Base-by-base conservation (phyloP, 2,329 filamentous ascomycete species). In the Xylaria polymorpha region DNA sequence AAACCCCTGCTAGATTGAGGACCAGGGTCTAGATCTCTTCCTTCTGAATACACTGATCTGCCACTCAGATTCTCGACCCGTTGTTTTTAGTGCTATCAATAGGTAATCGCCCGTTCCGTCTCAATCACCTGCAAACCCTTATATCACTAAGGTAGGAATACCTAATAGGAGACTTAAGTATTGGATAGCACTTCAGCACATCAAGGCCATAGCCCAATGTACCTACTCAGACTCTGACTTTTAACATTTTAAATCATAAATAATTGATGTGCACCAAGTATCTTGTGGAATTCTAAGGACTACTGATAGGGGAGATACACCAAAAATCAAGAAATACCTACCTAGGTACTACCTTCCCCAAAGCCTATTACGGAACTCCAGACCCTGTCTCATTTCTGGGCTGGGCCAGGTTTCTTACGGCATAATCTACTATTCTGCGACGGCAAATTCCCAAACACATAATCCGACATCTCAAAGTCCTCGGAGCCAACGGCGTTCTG, bases 401-500 rank as follows among this genome's bases (percentile, higher is more conserved):
- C 29, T 14, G 67, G 58, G 37, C 46, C 56, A 25, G 72, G 68
- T 29, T 69, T 74, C 60, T 69, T 77, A 32, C 70, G 66, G 10
- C 75, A 77, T 37, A 77, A 51, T 3, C 71, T 74, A 51, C 75
- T 74, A 50, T 76, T 76, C 63, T 77, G 75, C 32, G 73, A 74
- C 6, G 75, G 75, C 63, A 77, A 46, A 22, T 70, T 74, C 5
- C 74, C 74, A 50, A 76, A 73, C n/a, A 77, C 71, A 29, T 63
- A 71, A 22, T 74, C 74, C 12, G 72, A 73, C 74, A 75, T 75
- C 69, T 79, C 73, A 77, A 81, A 82, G 48, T 81, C 75, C 68
- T 82, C 81, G 7, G 77, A 79, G 0, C 81, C 81, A 8, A 82
- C 79, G 20, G 79, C 80, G 20, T 77, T 79, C 39, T 78, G 76